Conservation (phyloP, 805 yeast species). For the Ogataea nonfermentans region DNA sequence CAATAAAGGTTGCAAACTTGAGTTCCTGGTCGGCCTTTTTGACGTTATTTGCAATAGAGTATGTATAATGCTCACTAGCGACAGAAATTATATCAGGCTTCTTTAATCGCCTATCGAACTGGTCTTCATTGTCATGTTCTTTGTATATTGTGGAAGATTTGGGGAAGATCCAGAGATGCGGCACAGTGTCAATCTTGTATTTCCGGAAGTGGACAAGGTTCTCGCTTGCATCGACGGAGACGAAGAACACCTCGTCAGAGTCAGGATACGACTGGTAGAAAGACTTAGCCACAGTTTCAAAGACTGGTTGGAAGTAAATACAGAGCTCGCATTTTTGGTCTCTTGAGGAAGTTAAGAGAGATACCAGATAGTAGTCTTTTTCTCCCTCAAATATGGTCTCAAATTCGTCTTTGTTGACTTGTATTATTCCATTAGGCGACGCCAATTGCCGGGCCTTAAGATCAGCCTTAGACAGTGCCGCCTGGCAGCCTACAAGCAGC, state of each 20-base stretch:
- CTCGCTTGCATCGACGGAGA: constrained; percentile 47
- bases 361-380: constrained; percentile 49
- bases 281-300: constrained; percentile 41
- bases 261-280: constrained; percentile 45
- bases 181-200: constrained; percentile 49
- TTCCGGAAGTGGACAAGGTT: constrained; percentile 42
- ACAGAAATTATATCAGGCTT: constrained; percentile 17
- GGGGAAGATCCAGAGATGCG: constrained; percentile 69
- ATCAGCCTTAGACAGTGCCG: constrained; percentile 18
- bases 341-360: constrained; percentile 45
- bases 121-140: constrained; percentile 35
- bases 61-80: constrained; percentile 29
- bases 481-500: constrained; percentile 5
- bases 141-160: constrained; percentile 16
- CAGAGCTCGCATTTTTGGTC: constrained; percentile 50
- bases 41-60: constrained; percentile 23
- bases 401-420: constrained; percentile 42
- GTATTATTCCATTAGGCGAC: constrained; percentile 39
- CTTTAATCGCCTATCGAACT: constrained; percentile 16
- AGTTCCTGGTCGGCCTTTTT: constrained; percentile 38
- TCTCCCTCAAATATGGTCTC: constrained; percentile 42
- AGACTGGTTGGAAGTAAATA: constrained; percentile 39
- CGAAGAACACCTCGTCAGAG: constrained; percentile 43
- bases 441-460: constrained; percentile 14
- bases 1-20: constrained; percentile 54